Conservation (phyloP, 306 rosid genomes). For the Vigna trinervia region DNA sequence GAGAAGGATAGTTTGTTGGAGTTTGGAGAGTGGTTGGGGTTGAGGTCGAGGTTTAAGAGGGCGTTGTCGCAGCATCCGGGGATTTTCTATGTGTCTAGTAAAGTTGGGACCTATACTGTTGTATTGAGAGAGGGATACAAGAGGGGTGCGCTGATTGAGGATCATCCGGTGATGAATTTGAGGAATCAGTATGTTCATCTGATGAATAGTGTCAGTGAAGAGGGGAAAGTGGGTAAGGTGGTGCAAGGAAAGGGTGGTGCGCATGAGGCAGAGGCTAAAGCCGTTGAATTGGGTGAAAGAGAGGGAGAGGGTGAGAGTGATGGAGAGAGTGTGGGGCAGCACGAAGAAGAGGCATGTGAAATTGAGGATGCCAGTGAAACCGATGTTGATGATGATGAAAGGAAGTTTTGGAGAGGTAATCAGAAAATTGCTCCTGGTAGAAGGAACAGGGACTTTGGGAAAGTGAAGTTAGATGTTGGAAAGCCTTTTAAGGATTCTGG, state of each 20-base stretch:
- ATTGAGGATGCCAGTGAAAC: constrained; percentile 50
- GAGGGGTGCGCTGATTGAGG: constrained; percentile 70
- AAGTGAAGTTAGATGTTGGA: constrained; percentile 35
- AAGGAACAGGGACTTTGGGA: constrained; percentile 36
- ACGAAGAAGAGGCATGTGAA: constrained; percentile 44
- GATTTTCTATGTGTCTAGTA: constrained; percentile 76
- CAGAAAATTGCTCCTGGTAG: constrained; percentile 27
- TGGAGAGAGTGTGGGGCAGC: constrained; percentile 45
- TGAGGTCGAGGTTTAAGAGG: constrained; percentile 76
- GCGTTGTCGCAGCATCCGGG: constrained; percentile 81
- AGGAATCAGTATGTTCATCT: constrained; percentile 76
- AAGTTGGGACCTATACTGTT: constrained; percentile 71
- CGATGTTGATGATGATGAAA: constrained; percentile 44
- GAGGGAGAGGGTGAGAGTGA: constrained; percentile 38
- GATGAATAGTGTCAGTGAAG: constrained; percentile 65
- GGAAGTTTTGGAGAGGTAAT: constrained; percentile 32
- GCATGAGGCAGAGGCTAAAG: constrained; percentile 44
- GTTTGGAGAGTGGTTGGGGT: constrained; percentile 79
- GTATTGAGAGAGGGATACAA: constrained; percentile 81
- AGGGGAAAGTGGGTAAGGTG: constrained; percentile 42
- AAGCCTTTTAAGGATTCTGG: constrained; percentile 42
- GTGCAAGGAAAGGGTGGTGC: constrained; percentile 42
- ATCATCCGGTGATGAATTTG: constrained; percentile 60
- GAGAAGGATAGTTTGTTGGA: constrained; percentile 64
- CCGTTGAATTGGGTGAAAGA: constrained; percentile 27